phyloP scores from a whole-genome alignment of 257 asterid genomes.

The Eucommia ulmoides region DNA sequence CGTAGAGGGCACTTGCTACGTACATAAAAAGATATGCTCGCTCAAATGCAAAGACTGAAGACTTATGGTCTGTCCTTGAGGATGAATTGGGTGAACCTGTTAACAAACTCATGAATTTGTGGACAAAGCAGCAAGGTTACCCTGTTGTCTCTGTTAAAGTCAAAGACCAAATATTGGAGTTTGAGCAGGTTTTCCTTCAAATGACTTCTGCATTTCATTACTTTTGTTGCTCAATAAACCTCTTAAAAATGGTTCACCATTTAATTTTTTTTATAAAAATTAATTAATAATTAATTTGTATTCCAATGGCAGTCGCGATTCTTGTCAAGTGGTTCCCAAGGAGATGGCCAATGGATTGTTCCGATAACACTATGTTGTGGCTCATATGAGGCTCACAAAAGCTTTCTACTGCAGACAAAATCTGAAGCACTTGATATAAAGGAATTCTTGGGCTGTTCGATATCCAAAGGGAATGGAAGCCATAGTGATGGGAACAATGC shows the following conservation, averaged over 20 bases:
- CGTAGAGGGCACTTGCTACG: constrained; percentile 74
- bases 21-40: constrained; percentile 73
- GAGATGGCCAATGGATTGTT: constrained; percentile 92
- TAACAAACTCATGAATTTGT: constrained; percentile 72
- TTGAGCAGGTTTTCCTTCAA: constrained; percentile 63
- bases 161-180: constrained; percentile 56
- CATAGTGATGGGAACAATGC: too few relatives aligned
- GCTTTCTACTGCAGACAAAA: constrained; percentile 60
- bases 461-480: constrained; percentile 23
- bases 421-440: constrained; percentile 49
- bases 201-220: neutral
- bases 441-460: constrained; percentile 38
- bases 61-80: constrained; percentile 88
- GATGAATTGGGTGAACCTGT: constrained; percentile 93
- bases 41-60: constrained; percentile 91
- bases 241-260: too few relatives aligned
- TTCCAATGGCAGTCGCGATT: constrained; percentile 63
- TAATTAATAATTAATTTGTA: too few relatives aligned
- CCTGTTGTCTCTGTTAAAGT: constrained; percentile 78
- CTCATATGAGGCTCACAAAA: constrained; percentile 58
- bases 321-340: constrained; percentile 60
- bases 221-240: neutral
- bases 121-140: constrained; percentile 91
- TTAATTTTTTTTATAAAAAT: too few relatives aligned
- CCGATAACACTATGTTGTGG: constrained; percentile 70